Evolutionary conservation across 1,284 basidiomycete species (phyloP).

Genomic region (Cutaneotrichosporon cutaneum): DNA sequence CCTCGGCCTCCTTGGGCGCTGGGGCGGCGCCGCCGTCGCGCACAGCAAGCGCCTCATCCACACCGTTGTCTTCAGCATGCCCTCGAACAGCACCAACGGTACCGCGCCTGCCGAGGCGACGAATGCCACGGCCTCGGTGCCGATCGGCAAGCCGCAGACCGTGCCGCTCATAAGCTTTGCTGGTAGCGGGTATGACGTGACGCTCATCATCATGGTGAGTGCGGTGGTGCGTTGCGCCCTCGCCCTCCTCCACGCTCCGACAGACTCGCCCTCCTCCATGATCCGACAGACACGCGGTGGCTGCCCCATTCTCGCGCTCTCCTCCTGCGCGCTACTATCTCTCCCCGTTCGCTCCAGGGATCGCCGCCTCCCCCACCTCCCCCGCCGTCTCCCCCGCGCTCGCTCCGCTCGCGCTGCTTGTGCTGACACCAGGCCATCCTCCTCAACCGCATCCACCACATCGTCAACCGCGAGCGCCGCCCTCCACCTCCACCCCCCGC

Average conservation of each 20-base stretch:
- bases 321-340: too few relatives aligned
- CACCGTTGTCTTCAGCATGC: conserved; percentile 43
- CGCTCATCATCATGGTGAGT: conserved; percentile 46
- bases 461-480: conserved; percentile 43
- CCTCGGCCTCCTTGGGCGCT: conserved; percentile 48
- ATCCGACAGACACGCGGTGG: too few relatives aligned
- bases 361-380: not conserved
- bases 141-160: not conserved
- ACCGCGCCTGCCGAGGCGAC: conserved; percentile 48
- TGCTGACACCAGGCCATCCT: conserved; percentile 39
- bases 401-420: not conserved
- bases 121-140: not conserved
- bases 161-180: conserved; percentile 24
- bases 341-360: too few relatives aligned
- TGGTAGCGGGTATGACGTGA: conserved; percentile 46
- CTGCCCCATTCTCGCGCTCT: too few relatives aligned
- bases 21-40: conserved; percentile 27
- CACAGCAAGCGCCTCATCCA: conserved; percentile 40
- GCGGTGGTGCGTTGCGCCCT: not conserved
- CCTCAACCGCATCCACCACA: conserved; percentile 50
- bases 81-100: conserved; percentile 25
- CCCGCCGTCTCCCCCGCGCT: not conserved
- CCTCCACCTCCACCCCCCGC: conserved; percentile 35
- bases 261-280: too few relatives aligned
- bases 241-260: not conserved